These are phyloP conservation scores for Pythium chondricola DNA, from an alignment of 352 stramenopile genomes.

Conservation along the genomic window DNA sequence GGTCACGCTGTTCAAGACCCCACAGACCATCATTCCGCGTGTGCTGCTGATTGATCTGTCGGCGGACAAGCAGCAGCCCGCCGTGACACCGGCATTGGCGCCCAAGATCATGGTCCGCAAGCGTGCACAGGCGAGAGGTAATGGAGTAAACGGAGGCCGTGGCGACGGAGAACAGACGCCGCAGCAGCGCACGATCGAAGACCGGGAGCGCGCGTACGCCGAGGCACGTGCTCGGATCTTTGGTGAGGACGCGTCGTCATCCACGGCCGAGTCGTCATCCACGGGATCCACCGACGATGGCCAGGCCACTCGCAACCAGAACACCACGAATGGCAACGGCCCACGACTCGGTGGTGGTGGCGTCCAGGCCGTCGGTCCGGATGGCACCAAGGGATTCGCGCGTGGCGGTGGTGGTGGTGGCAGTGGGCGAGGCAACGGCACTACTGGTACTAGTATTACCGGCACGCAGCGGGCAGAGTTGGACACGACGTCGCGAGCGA, in stretches of 20 bases:
- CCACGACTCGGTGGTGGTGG: conserved; percentile 18
- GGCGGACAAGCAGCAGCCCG: conserved; percentile 50
- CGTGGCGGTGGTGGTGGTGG: neutral
- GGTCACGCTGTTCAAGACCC: conserved; percentile 87
- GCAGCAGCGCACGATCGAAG: conserved; percentile 75
- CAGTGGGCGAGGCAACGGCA: conserved; percentile 1
- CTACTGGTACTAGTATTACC: neutral
- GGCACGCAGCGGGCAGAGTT: neutral
- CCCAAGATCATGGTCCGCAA: conserved; percentile 93
- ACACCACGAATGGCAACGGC: neutral
- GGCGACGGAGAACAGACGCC: conserved; percentile 26
- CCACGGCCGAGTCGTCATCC: conserved; percentile 20
- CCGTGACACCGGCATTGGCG: conserved; percentile 61
- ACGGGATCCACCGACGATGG: conserved; percentile 10
- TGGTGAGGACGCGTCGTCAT: conserved; percentile 40
- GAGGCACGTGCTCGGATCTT: conserved; percentile 94
- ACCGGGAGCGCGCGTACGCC: conserved; percentile 92
- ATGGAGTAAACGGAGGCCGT: conserved; percentile 18
- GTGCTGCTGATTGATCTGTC: conserved; percentile 88
- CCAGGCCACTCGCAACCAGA: neutral
- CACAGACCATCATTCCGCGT: conserved; percentile 64
- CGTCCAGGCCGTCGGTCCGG: conserved; percentile 45
- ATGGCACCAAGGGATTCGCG: conserved; percentile 29
- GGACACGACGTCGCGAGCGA: neutral
- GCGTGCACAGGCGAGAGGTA: conserved; percentile 27